A percentile compares a stretch with the other conserved stretches of the same genome.
phyloP scores from a whole-genome alignment of 331 rosid genomes.

The Quercus phellos region DNA sequence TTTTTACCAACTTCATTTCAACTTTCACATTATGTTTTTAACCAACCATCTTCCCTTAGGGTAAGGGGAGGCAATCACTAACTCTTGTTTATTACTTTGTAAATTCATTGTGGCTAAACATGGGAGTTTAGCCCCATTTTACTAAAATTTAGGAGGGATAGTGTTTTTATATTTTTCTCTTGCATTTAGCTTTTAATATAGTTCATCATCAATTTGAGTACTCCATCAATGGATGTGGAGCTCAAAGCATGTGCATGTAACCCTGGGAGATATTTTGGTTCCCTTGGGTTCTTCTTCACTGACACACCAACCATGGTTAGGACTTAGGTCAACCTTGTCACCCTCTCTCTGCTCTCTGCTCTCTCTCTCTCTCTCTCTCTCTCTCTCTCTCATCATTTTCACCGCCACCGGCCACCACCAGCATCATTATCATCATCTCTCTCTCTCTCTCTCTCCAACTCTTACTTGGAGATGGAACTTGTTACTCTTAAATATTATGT shows the following conservation, averaged over 20 bases:
- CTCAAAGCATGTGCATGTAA: constrained; percentile 83
- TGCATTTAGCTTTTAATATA: constrained; percentile 44
- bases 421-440: not conserved
- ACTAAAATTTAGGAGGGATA: constrained; percentile 53
- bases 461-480: constrained; percentile 48
- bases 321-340: constrained; percentile 71
- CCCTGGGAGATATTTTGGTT: constrained; percentile 94
- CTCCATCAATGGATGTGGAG: constrained; percentile 71
- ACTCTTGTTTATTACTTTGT: constrained; percentile 37
- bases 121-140: constrained; percentile 63
- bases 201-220: constrained; percentile 66
- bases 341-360: not conserved
- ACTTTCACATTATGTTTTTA: constrained; percentile 39
- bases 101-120: constrained; percentile 73
- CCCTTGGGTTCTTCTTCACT: constrained; percentile 81
- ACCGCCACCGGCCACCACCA: not conserved
- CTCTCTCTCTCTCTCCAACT: constrained; percentile 10
- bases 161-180: constrained; percentile 21
- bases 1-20: constrained; percentile 26
- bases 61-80: constrained; percentile 47
- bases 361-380: not conserved
- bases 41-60: constrained; percentile 53
- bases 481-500: constrained; percentile 51
- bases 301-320: constrained; percentile 99
- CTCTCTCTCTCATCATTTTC: not conserved